Evolutionary conservation across 2,329 filamentous ascomycete genomes (phyloP).

Genomic region (Talaromyces sp.): DNA sequence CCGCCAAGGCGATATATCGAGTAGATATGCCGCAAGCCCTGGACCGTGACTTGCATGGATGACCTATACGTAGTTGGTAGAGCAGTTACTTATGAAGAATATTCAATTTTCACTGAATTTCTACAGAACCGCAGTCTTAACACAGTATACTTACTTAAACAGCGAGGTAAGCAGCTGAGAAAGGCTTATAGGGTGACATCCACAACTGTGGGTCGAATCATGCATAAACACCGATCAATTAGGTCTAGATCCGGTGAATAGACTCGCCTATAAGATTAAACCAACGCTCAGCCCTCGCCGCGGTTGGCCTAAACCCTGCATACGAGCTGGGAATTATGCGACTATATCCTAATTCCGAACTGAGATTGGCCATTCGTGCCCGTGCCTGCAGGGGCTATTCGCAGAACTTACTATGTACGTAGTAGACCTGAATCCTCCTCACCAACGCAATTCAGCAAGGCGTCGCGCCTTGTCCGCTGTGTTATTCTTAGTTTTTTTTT

Average conservation of each 20-base stretch:
- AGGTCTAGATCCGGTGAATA: too few relatives aligned
- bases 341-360: background rate
- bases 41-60: background rate
- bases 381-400: too few relatives aligned
- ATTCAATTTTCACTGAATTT: too few relatives aligned
- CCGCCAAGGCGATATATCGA: slow-evolving; percentile 36
- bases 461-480: background rate
- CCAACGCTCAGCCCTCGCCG: background rate
- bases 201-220: too few relatives aligned
- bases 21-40: slow-evolving; percentile 26
- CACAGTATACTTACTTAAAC: too few relatives aligned
- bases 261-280: background rate
- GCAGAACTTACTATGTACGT: too few relatives aligned
- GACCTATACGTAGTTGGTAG: background rate
- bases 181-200: too few relatives aligned
- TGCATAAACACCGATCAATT: too few relatives aligned
- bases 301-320: background rate
- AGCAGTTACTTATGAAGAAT: background rate
- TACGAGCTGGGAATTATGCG: background rate
- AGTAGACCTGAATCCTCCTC: too few relatives aligned
- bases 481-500: background rate
- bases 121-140: too few relatives aligned
- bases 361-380: background rate
- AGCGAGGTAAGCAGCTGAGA: too few relatives aligned
- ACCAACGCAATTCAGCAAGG: background rate